A percentile compares a stretch with the other conserved stretches of the same genome.
Conservation (phyloP, 2,329 filamentous ascomycete genomes). For the Didymella arachidicola region DNA sequence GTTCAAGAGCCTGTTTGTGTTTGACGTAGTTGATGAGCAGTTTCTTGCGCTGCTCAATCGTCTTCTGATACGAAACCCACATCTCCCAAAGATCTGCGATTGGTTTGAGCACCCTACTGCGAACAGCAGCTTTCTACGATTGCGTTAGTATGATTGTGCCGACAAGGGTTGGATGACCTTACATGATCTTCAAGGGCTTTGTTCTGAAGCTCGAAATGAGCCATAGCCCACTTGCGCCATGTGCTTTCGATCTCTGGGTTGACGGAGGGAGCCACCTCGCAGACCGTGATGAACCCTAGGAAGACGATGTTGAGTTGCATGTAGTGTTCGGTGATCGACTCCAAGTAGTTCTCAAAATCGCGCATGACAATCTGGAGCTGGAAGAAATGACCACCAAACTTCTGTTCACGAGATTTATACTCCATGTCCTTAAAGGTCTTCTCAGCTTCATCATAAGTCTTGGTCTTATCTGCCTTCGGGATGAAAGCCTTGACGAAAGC, state of each 20-base stretch:
- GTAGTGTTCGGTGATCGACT: slow-evolving; percentile 81
- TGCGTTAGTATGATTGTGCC: slow-evolving; percentile 19
- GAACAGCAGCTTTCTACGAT: slow-evolving; percentile 67
- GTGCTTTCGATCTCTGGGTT: slow-evolving; percentile 90
- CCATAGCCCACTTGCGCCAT: slow-evolving; percentile 89
- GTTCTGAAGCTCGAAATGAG: slow-evolving; percentile 84
- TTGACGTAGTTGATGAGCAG: slow-evolving; percentile 88
- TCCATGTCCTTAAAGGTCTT: slow-evolving; percentile 76
- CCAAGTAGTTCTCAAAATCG: slow-evolving; percentile 91
- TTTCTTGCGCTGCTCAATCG: slow-evolving; percentile 95
- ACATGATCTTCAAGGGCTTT: slow-evolving; percentile 86
- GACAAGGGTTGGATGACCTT: slow-evolving; percentile 47
- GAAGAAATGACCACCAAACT: slow-evolving; percentile 90
- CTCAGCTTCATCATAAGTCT: slow-evolving; percentile 70
- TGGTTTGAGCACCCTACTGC: slow-evolving; percentile 84
- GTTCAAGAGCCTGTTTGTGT: slow-evolving; percentile 76
- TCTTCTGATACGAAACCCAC: slow-evolving; percentile 82
- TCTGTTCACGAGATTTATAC: slow-evolving; percentile 82
- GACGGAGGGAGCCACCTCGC: slow-evolving; percentile 66
- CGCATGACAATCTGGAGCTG: slow-evolving; percentile 90
- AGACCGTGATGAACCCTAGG: slow-evolving; percentile 81
- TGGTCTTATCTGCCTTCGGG: slow-evolving; percentile 86
- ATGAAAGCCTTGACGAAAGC: slow-evolving; percentile 87
- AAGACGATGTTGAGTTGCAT: slow-evolving; percentile 82
- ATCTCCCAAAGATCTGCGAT: slow-evolving; percentile 80